Conservation (phyloP, 2,329 filamentous ascomycete species). For the Diaporthe nobilis region DNA sequence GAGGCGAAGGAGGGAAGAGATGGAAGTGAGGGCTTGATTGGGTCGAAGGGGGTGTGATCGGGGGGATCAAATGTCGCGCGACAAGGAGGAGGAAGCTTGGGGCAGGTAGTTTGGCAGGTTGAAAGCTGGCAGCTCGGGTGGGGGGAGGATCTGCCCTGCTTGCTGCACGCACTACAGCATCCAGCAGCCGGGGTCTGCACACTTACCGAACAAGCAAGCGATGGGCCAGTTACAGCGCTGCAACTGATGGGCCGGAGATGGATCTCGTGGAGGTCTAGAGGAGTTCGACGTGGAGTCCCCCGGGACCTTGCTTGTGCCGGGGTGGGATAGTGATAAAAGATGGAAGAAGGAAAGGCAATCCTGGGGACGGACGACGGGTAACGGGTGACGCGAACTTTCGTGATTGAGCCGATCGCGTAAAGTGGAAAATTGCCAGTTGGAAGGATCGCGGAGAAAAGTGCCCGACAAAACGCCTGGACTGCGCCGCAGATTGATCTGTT, state of each 20-base stretch:
- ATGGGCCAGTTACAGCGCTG: constrained; percentile 20
- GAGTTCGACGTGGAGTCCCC: constrained; percentile 16
- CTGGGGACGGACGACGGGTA: background rate
- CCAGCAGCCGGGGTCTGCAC: constrained; percentile 14
- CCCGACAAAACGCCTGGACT: background rate
- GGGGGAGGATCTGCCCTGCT: constrained; percentile 28
- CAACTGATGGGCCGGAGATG: constrained; percentile 18
- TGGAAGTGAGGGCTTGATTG: constrained; percentile 29
- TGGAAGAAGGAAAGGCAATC: constrained; percentile 21
- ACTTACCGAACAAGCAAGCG: constrained; percentile 16
- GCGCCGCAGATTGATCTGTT: constrained; percentile 13
- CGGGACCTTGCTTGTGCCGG: background rate
- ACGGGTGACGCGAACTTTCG: constrained; percentile 33
- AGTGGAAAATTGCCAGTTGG: constrained; percentile 25
- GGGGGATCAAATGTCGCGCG: background rate
- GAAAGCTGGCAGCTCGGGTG: constrained; percentile 12
- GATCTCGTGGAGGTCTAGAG: background rate
- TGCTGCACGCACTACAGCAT: constrained; percentile 18
- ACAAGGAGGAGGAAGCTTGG: constrained; percentile 18
- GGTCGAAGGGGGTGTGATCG: constrained; percentile 11
- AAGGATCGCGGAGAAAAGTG: background rate
- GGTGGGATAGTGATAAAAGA: background rate
- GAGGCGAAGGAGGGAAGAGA: background rate
- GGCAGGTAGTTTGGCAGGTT: constrained; percentile 4
- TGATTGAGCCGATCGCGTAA: constrained; percentile 28